These are phyloP conservation scores for Sporothrix sp. DNA, from an alignment of 2,329 filamentous ascomycete genomes.

Conservation along the genomic window DNA sequence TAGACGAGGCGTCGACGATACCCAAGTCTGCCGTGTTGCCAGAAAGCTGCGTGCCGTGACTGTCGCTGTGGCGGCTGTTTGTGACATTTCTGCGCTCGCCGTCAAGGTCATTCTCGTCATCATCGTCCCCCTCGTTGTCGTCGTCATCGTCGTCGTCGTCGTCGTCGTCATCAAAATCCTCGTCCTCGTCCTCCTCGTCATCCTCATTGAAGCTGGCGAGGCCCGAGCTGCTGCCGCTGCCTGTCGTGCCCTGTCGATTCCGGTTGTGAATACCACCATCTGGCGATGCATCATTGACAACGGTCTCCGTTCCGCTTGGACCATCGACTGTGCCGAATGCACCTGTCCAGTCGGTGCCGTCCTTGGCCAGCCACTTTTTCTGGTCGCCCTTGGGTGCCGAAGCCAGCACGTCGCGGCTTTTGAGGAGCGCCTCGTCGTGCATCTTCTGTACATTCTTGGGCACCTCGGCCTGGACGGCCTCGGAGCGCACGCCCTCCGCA, in stretches of 20 bases:
- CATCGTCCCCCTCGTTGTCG: background rate
- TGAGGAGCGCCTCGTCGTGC: conserved; percentile 70
- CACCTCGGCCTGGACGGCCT: conserved; percentile 62
- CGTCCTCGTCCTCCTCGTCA: conserved; percentile 21
- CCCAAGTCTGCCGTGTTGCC: background rate
- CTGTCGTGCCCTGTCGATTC: conserved; percentile 3
- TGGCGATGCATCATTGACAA: conserved; percentile 4
- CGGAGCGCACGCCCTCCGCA: conserved; percentile 70
- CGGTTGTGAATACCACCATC: conserved; percentile 17
- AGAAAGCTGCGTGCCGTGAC: conserved; percentile 1
- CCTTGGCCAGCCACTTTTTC: conserved; percentile 65
- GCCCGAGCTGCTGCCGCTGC: background rate
- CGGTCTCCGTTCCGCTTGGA: background rate
- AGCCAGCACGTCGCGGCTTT: conserved; percentile 73
- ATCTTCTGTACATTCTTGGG: conserved; percentile 62
- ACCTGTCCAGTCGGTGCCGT: conserved; percentile 77
- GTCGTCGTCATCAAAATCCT: conserved; percentile 16
- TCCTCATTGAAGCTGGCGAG: conserved; percentile 30
- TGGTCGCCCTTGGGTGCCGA: conserved; percentile 62
- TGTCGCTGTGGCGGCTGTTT: background rate
- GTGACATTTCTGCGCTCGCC: background rate
- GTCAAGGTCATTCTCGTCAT: background rate
- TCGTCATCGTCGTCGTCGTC: conserved; percentile 4
- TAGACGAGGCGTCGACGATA: background rate
- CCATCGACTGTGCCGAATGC: conserved; percentile 63